A percentile compares a stretch with the other conserved stretches of the same genome.
phyloP scores from a whole-genome alignment of 2,329 filamentous ascomycete species.

The Torrubiellomyces zombiae region DNA sequence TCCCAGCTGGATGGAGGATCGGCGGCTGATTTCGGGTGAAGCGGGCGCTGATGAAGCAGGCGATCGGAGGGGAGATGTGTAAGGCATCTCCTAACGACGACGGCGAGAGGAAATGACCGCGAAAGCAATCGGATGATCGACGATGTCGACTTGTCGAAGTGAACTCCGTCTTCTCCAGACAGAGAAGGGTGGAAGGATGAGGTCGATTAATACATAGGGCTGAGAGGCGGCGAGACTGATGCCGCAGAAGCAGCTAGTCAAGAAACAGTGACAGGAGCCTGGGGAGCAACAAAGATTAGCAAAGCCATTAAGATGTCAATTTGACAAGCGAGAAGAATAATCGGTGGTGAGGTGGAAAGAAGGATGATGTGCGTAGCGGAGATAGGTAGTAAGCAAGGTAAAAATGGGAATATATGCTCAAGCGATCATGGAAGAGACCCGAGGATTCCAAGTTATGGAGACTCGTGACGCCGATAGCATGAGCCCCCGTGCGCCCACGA shows the following conservation, averaged over 20 bases:
- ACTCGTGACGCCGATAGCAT: neutral
- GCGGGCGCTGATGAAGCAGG: slow-evolving; percentile 40
- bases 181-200: neutral
- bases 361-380: too few relatives aligned
- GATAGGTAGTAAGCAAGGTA: too few relatives aligned
- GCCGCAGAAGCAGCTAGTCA: too few relatives aligned
- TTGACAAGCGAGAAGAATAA: neutral
- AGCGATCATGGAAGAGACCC: too few relatives aligned
- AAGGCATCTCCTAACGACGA: slow-evolving; percentile 50
- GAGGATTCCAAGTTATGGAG: neutral
- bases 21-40: slow-evolving; percentile 41
- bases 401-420: too few relatives aligned
- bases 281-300: slow-evolving; percentile 2
- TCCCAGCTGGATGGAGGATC: slow-evolving; percentile 36
- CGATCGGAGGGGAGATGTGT: slow-evolving; percentile 58
- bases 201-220: neutral
- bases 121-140: neutral
- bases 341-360: slow-evolving; percentile 1
- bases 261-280: too few relatives aligned
- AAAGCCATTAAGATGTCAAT: neutral
- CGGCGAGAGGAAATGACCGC: neutral
- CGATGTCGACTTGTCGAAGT: neutral
- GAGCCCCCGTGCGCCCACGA: neutral
- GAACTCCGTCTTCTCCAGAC: too few relatives aligned
- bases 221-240: neutral